Conservation (phyloP, 768 basidiomycete genomes). For the Brasilioporus rufonigricans region DNA sequence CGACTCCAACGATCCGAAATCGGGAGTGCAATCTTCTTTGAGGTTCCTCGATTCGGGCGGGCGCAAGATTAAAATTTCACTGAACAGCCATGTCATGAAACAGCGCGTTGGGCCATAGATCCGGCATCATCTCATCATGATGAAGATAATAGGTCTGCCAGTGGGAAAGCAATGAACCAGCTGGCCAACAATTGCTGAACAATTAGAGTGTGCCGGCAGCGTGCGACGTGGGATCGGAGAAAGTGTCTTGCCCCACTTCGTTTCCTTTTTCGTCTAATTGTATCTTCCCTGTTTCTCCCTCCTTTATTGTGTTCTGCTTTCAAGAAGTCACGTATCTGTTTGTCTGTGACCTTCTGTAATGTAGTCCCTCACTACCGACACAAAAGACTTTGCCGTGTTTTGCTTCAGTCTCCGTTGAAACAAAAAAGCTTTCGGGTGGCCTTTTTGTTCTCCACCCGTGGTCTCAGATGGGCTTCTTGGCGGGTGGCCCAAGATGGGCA, state of each 20-base stretch:
- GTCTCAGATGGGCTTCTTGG: slow-evolving; percentile 27
- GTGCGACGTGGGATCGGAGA: slow-evolving; percentile 22
- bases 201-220: slow-evolving; percentile 30
- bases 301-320: slow-evolving; percentile 33
- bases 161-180: slow-evolving; percentile 14
- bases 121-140: slow-evolving; percentile 24
- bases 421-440: slow-evolving; percentile 29
- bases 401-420: slow-evolving; percentile 16
- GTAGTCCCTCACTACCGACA: slow-evolving; percentile 35
- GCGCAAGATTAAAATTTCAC: slow-evolving; percentile 23
- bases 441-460: slow-evolving; percentile 35
- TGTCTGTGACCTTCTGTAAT: slow-evolving; percentile 27
- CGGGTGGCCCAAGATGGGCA: slow-evolving; percentile 34
- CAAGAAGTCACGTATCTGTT: slow-evolving; percentile 25
- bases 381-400: slow-evolving; percentile 31
- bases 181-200: slow-evolving; percentile 22
- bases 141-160: slow-evolving; percentile 9
- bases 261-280: slow-evolving; percentile 38
- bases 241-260: slow-evolving; percentile 7
- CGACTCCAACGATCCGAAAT: slow-evolving; percentile 15
- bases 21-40: slow-evolving; percentile 24
- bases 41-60: slow-evolving; percentile 30
- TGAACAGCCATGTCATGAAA: slow-evolving; percentile 11
- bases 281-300: slow-evolving; percentile 33
- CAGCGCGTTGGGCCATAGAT: slow-evolving; percentile 17